Conservation (phyloP, 139 green algal species). For the Closterium sp. region DNA sequence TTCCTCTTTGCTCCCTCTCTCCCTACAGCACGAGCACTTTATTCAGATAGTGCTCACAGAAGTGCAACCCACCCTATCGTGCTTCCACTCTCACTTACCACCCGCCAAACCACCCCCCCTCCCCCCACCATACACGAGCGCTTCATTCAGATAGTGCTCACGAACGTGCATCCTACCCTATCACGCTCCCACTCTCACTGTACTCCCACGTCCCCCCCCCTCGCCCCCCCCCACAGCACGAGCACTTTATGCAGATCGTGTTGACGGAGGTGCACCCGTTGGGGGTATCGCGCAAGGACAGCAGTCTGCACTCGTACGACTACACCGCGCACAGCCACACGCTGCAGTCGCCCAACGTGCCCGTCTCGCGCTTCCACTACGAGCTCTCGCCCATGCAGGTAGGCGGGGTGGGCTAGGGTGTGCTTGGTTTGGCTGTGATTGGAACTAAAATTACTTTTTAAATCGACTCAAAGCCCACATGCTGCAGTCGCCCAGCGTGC, state of each 20-base stretch:
- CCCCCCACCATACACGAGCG: slow-evolving; percentile 48
- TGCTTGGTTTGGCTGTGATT: no score
- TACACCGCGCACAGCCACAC: slow-evolving; percentile 56
- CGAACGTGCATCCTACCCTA: slow-evolving; percentile 27
- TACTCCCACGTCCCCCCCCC: not conserved
- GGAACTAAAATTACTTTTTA: slow-evolving; percentile 4
- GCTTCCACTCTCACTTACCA: not conserved
- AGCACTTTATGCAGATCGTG: slow-evolving; percentile 60
- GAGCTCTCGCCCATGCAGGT: slow-evolving; percentile 54
- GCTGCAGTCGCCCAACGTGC: slow-evolving; percentile 37
- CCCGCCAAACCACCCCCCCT: not conserved
- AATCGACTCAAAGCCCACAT: slow-evolving; percentile 32
- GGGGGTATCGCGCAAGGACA: not conserved
- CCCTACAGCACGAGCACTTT: slow-evolving; percentile 56
- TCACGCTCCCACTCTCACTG: not conserved
- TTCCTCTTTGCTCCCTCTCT: not conserved
- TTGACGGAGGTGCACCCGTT: slow-evolving; percentile 48
- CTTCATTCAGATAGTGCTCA: slow-evolving; percentile 57
- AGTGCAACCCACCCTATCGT: slow-evolving; percentile 3
- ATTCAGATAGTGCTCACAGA: slow-evolving; percentile 56
- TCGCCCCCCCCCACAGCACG: slow-evolving; percentile 34
- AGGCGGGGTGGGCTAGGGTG: no score
- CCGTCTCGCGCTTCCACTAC: slow-evolving; percentile 56
- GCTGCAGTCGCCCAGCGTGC: slow-evolving; percentile 36
- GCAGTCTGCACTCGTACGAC: slow-evolving; percentile 39